Evolutionary conservation across 345 rosid species (phyloP), one percentile per base, ranked within the genome.

Genomic region (Populus nigra): DNA sequence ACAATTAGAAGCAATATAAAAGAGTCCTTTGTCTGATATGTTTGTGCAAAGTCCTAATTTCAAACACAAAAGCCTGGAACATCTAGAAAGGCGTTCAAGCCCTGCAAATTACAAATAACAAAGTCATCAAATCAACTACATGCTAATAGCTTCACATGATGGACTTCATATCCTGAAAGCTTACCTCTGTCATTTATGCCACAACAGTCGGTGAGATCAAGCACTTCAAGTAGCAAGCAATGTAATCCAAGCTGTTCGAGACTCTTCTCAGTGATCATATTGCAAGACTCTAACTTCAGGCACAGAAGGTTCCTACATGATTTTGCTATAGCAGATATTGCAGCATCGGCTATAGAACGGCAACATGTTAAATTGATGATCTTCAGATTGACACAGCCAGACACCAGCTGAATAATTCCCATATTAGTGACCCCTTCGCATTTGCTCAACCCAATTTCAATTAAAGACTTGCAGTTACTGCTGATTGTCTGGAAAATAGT

Each of bases 171-270:
- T n/a, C 62, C 59, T 65, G 31, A 63, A 36, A 62, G 33, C 41
- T 76, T 84, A 92, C 97, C 99, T 83, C 75, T 88, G 77, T 95
- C 98, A 67, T 88, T 92, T 77, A 92, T 82, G 7, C 92, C 87
- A 38, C 67, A 71, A 80, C 98, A 93, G 68, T 95, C 99, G 1
- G 99, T 95, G 73, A 95, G 93, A 85, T 95, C 99, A 72, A 95
- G 87, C 81, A 93, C 98, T 84, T 89, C 83, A 49, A 95, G 93
- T 59, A 66, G 82, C 74, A 71, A 75, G 73, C 93, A 91, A 86
- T 39, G 79, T 5, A 84, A 86, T 75, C 97, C 97, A 17, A 95
- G 87, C 72, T 86, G 86, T 62, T 83, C 83, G 73, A 95, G 90
- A 85, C 97, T 87, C 86, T 86, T 93, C 71, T 93, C 96, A 0